Percentiles rank a stretch among this genome's conserved stretches.
Conservation (phyloP, 345 rosid genomes). For the Eucalyptus marginata region DNA sequence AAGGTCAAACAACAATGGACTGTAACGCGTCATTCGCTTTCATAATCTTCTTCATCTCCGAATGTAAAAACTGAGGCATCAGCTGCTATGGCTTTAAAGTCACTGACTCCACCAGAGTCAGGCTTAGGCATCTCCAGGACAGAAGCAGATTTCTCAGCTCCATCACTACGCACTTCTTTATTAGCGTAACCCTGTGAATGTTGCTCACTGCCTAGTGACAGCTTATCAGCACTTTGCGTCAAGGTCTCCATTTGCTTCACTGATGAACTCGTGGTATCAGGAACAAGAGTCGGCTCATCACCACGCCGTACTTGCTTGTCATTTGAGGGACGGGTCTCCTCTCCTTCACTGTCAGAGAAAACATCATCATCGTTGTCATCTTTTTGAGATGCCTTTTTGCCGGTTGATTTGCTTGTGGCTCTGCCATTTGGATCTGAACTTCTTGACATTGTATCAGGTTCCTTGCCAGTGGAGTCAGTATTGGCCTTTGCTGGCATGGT, state of each 20-base stretch:
- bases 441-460: constrained; percentile 4
- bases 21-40: constrained; percentile 34
- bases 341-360: constrained; percentile 77
- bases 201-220: constrained; percentile 3
- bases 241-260: constrained; percentile 1
- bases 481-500: constrained; percentile 8
- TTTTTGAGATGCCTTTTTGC: constrained; percentile 6
- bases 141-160: not conserved
- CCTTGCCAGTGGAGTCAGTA: not conserved
- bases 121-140: not conserved
- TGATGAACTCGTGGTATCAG: not conserved
- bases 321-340: constrained; percentile 33
- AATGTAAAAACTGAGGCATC: constrained; percentile 83
- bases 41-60: constrained; percentile 81
- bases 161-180: constrained; percentile 1
- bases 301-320: not conserved
- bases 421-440: constrained; percentile 4
- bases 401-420: not conserved
- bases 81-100: constrained; percentile 80
- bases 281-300: not conserved
- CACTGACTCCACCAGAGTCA: constrained; percentile 20
- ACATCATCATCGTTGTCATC: constrained; percentile 50
- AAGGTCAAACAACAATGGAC: not conserved
- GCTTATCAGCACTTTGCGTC: constrained; percentile 2
- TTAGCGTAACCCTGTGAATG: not conserved